These are phyloP conservation scores for Pythium phragmiticola DNA, from an alignment of 352 stramenopile species.

Conservation along the genomic window DNA sequence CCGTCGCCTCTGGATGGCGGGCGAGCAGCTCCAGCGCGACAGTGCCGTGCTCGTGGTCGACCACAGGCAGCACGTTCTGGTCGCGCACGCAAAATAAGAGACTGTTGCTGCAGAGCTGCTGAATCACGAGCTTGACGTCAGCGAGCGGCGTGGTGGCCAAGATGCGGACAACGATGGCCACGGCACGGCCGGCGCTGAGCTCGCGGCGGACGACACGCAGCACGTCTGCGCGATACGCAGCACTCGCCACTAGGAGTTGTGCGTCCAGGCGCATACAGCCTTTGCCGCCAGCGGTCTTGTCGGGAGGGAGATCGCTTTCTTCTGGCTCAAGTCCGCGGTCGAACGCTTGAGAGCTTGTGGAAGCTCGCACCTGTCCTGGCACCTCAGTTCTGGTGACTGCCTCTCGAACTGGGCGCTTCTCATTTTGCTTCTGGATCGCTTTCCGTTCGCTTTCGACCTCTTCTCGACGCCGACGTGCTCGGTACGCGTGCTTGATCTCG, in stretches of 20 bases:
- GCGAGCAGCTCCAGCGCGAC: constrained; percentile 19
- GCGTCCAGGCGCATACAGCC: constrained; percentile 13
- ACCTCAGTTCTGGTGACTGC: not conserved
- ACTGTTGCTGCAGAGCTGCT: constrained; percentile 54
- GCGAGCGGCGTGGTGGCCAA: constrained; percentile 1
- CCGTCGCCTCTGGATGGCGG: not conserved
- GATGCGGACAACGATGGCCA: constrained; percentile 28
- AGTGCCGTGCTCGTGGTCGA: constrained; percentile 1
- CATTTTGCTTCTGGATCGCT: constrained; percentile 2
- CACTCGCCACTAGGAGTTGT: constrained; percentile 4
- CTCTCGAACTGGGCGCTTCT: constrained; percentile 7
- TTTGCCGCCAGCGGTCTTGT: not conserved
- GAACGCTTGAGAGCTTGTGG: not conserved
- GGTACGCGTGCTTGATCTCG: constrained; percentile 47
- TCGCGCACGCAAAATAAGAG: constrained; percentile 42
- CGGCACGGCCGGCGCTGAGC: constrained; percentile 32
- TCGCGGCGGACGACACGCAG: constrained; percentile 37
- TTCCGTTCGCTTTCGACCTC: constrained; percentile 29
- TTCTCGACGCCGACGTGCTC: constrained; percentile 33
- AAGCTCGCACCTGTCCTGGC: not conserved
- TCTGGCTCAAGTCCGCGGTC: not conserved
- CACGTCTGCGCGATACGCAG: constrained; percentile 29
- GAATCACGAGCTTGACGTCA: constrained; percentile 38
- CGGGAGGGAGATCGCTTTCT: not conserved
- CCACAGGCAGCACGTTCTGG: constrained; percentile 41